Conservation (phyloP, 140 eudicot genomes). For the Flaveria floridana region DNA sequence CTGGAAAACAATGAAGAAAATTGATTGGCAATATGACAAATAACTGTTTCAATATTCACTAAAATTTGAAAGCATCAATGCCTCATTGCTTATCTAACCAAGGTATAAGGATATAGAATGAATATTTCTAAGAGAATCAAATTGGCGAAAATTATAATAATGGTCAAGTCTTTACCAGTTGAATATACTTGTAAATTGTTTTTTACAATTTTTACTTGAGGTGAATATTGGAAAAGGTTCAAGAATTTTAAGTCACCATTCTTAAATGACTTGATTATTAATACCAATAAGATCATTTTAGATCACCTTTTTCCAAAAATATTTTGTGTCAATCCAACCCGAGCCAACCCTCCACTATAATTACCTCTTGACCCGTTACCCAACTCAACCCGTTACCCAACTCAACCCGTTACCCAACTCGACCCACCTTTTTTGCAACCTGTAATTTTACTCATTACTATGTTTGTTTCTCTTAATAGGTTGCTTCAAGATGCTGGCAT, state of each 20-base stretch:
- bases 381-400: not conserved
- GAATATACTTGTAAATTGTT: not conserved
- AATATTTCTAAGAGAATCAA: not conserved
- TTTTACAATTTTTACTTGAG: not conserved
- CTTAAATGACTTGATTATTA: not conserved
- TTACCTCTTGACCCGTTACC: not conserved
- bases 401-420: conserved; percentile 8
- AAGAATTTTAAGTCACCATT: not conserved
- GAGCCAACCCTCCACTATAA: not conserved
- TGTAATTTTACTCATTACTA: not conserved
- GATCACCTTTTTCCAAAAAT: not conserved
- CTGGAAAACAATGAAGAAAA: not conserved
- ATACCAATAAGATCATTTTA: not conserved
- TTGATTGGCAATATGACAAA: conserved; percentile 5
- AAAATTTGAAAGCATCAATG: not conserved
- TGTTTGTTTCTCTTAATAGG: conserved; percentile 43
- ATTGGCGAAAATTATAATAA: not conserved
- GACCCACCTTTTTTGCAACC: not conserved
- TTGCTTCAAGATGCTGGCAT: conserved; percentile 96
- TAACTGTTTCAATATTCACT: not conserved
- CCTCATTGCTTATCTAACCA: not conserved
- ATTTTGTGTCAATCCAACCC: not conserved
- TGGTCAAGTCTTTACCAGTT: not conserved
- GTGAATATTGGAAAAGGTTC: not conserved
- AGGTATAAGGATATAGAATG: not conserved